Base-by-base conservation (phyloP, 2,329 filamentous ascomycete species). In the Anthostomella pinea region DNA sequence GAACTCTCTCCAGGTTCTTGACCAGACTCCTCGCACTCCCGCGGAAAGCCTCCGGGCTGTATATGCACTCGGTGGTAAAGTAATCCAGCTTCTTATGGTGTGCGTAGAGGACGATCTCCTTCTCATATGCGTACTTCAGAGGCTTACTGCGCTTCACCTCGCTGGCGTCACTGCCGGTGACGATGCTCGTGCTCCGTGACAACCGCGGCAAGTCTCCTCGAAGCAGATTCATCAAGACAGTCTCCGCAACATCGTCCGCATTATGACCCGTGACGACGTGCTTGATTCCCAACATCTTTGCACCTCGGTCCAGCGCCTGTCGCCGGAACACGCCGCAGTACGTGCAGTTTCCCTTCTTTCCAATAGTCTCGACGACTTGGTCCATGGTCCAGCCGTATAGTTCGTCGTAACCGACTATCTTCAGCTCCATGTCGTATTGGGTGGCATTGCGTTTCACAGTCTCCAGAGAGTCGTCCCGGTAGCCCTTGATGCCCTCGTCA, bases 311-410 rank as follows among this genome's bases (percentile, higher is more conserved):
- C 21, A 98, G 73, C 2, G 93, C 93, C 67, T 98, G 93, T 40
- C 94, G 77, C 35, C 93, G 76, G 59, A 98, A 98, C 13, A 98
- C 93, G 10, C 93, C 93, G 57, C 93, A 98, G 58, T 98, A 98
- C 19, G 94, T 98, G 73, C 93, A 98, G 64, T 98, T 98, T 19
- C 91, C 90, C 64, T 96, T 97, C 69, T 96, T 97, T 10, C 93
- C 93, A 33, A 98, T 86, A 30, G 91, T 87, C 54, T 90, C 86
- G 4, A 98, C 94, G 8, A 98, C 93, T 58, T 97, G 88, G 57
- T 98, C 93, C 93, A 98, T 98, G 1, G 90, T 96, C 93, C 93
- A 98, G 7, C 91, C 93, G 60, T 98, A 98, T 8, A 98, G 71
- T 56, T 96, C 86, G 35, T 83, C 84, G 56, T 98, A 98, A 32